These are phyloP conservation scores for Chytridiales sp. DNA, from an alignment of 371 early-diverging fungal species.

Conservation along the genomic window DNA sequence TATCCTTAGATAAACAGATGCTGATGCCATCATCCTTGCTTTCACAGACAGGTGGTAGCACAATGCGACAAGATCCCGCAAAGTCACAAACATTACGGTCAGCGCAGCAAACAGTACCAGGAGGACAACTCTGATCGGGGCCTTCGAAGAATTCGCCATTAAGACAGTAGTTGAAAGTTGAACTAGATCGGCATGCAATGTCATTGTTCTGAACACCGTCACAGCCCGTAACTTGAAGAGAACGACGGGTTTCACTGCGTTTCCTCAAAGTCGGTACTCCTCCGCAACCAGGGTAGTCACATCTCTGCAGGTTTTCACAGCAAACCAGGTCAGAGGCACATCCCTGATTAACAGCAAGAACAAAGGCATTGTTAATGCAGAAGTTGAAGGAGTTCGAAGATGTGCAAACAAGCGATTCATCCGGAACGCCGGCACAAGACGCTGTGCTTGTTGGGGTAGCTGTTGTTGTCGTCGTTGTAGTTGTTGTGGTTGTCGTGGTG, in stretches of 20 bases:
- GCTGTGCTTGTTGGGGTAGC: too few relatives aligned
- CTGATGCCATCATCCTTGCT: not conserved
- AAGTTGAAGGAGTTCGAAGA: not conserved
- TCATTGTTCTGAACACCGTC: constrained; percentile 14
- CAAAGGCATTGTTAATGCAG: too few relatives aligned
- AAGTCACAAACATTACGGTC: constrained; percentile 25
- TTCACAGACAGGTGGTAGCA: not conserved
- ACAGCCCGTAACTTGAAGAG: constrained; percentile 6
- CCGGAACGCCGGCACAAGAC: constrained; percentile 8
- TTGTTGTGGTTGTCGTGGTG: too few relatives aligned
- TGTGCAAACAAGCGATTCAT: constrained; percentile 15
- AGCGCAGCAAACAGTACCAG: constrained; percentile 30
- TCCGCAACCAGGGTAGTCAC: not conserved
- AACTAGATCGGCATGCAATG: constrained; percentile 23
- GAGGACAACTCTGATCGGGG: constrained; percentile 11
- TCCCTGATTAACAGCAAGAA: constrained; percentile 4
- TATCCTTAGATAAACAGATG: not conserved
- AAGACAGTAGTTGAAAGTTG: constrained; percentile 24
- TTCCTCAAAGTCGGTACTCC: not conserved
- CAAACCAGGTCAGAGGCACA: constrained; percentile 12
- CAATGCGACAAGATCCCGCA: constrained; percentile 8
- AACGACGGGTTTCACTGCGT: not conserved
- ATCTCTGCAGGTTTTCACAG: not conserved
- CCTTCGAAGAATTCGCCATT: constrained; percentile 3
- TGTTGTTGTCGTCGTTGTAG: not conserved